Base-by-base conservation (phyloP, 148 eudicot genomes). In the Camellia granthamiana region DNA sequence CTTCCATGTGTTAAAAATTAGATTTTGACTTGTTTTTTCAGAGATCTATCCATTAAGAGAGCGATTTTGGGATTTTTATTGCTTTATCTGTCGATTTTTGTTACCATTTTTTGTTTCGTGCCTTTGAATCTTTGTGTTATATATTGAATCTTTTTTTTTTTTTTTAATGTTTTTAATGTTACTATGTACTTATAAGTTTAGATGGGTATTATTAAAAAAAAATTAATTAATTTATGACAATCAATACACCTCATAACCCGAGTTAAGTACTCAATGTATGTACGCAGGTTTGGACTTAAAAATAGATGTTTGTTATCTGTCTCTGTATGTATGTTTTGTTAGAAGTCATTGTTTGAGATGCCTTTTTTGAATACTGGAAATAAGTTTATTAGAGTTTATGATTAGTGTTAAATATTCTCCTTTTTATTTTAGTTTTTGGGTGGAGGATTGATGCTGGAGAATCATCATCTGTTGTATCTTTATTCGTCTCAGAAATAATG, bases 391-490 rank as follows among this genome's bases (percentile, higher is more conserved):
- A 42, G 71, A 16, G 1, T 68, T 13, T 1, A 42, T 68, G 71
- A 13, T 68, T 68, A 42, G 71, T 5, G 43, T 12, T 68, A 41
- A 68, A 16, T 68, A 42, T 68, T 68, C 13, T 8, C 11, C 38
- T 30, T 41, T 41, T 44, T 42, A 42, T 68, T 66, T 68, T 68
- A 42, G 41, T 68, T 13, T 68, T 41, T 66, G 71, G 44, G 44
- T 42, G 71, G 71, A 68, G 71, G 30, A 68, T 68, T 68, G 71
- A 68, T 68, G 71, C 71, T 3, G 71, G 71, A 42, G 71, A 68
- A 68, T 42, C 71, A 41, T 66, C 38, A 12, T 38, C 13, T 66
- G 38, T 30, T 30, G 71, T 68, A 14, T 42, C 47, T 42, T 68
- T 68, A 68, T 68, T 42, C 49, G n/a, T 42, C 49, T 16, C 49